These are phyloP conservation scores for Coix lacrymajobi DNA, from an alignment of 176 grass and related monocot genomes.

Conservation along the genomic window DNA sequence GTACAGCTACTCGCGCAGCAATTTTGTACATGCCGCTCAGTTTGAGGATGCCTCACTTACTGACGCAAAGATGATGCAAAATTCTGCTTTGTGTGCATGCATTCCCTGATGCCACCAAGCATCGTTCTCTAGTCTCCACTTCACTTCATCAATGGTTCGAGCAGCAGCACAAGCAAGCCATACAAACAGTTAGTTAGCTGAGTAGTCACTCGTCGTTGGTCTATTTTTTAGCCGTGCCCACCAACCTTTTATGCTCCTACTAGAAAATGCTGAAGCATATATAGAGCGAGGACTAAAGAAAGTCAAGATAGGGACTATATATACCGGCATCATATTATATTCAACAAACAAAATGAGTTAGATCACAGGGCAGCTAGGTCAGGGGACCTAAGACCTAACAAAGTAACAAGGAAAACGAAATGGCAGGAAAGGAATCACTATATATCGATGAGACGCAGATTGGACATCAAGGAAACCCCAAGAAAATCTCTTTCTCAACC, in stretches of 20 bases:
- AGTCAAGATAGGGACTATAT: background rate
- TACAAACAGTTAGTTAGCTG: background rate
- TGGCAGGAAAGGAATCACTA: background rate
- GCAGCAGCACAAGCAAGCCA: background rate
- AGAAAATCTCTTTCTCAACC: too few species aligned
- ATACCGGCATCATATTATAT: background rate
- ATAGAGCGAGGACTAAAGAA: background rate
- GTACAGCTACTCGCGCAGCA: background rate
- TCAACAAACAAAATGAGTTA: background rate
- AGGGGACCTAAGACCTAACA: slow-evolving; percentile 36
- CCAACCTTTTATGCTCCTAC: background rate
- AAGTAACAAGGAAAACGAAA: slow-evolving; percentile 22
- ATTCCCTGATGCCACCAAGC: background rate
- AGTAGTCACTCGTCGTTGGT: background rate
- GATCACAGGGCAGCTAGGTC: background rate
- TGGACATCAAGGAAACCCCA: slow-evolving; percentile 21
- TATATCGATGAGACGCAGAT: background rate
- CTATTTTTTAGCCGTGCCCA: background rate
- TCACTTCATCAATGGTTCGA: slow-evolving; percentile 14
- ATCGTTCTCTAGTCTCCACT: background rate
- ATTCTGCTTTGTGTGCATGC: background rate
- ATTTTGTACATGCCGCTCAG: background rate
- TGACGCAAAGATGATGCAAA: background rate
- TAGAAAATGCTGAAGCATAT: slow-evolving; percentile 18
- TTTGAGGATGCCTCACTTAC: background rate